Base-by-base conservation (phyloP, 2,329 filamentous ascomycete genomes). In the Penicillium olsonii region DNA sequence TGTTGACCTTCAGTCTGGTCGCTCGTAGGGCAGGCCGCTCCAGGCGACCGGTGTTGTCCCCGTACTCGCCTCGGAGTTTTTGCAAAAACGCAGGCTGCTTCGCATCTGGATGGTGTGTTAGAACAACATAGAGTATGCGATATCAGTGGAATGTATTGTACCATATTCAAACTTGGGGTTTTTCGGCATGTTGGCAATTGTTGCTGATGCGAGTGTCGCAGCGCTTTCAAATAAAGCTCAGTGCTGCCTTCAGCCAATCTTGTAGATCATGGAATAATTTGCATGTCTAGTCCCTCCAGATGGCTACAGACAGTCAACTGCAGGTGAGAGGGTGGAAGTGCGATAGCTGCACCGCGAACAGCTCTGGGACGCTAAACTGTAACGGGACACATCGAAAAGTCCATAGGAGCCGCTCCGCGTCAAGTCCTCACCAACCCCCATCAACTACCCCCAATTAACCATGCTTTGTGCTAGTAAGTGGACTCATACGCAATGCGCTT, bases 401-500 rank as follows among this genome's bases (percentile, higher is more conserved):
- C 65, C 61, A 61, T 63, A 66, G 63, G 63, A 67, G 66, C 67
- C 60, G 57, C 57, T 64, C 43, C 63, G 62, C 66, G 54, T 64
- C 54, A 49, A 60, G 59, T 59, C 53, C 53, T 42, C 55, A 57
- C 56, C 51, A 45, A 57, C 56, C 54, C 53, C 44, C 51, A 53
- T 48, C 51, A 59, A 63, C 31, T 54, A 54, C 45, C 38, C 46
- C 40, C 42, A 57, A 55, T 56, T 50, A 58, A 67, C 56, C 59
- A 88, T 85, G 70, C 78, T 87, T 55, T 84, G 79, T 57, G 84
- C 84, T 70, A 87, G 81, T 84, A 80, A 80, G 74, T 83, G 4
- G 10, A 24, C 8, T 15, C 5, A 9, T 11, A 18, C 15, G 5
- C 11, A 26, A 39, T 24, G 5, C 7, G 31, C 17, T 73, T 34